Evolutionary conservation across 169 alveolate species (phyloP), one percentile per base, ranked within the genome.

Genomic region (Pseudocohnilembus persalinus): DNA sequence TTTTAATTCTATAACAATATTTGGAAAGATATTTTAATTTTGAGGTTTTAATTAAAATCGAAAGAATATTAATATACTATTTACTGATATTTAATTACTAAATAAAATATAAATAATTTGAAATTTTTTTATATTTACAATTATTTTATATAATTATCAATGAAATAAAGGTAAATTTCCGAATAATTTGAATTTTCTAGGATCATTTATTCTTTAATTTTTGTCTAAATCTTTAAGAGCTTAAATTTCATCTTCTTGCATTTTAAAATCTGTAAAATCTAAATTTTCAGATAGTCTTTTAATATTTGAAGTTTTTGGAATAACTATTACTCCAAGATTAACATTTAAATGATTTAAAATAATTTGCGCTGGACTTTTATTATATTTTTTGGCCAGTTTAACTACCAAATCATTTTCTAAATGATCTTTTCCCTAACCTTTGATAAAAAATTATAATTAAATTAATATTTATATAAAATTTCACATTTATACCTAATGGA

Each of bases 271-370:
- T 0, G 30, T n/a, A 29, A 87, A n/a, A 15, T 83, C 88, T 73
- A 85, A 81, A 81, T 92, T 92, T 79, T 89, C 94, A 77, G 79
- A 79, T 28, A 89, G 49, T 85, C 94, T 88, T 27, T 77, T 87
- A 0, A 76, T 20, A n/a, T 74, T 89, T 1, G 85, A 63, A 0
- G 92, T 77, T 73, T 85, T 90, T 27, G 96, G 93, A n/a, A 92
- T 88, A 30, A 89, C 90, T 29, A 75, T 24, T 0, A 88, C 89
- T 20, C 85, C 87, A 87, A 88, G 81, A 27, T 11, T 20, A 4
- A 80, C 20, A 4, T 85, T 33, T 65, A 86, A 87, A 92, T 91
- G 89, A 68, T 88, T 85, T 29, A 92, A 83, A 49, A 83, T 84
- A 73, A 89, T 86, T 81, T 92, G 79, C 24, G 87, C 87, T 24